A percentile compares a stretch with the other conserved stretches of the same genome.
phyloP scores from a whole-genome alignment of 331 rosid genomes.

The Saraca asoca region DNA sequence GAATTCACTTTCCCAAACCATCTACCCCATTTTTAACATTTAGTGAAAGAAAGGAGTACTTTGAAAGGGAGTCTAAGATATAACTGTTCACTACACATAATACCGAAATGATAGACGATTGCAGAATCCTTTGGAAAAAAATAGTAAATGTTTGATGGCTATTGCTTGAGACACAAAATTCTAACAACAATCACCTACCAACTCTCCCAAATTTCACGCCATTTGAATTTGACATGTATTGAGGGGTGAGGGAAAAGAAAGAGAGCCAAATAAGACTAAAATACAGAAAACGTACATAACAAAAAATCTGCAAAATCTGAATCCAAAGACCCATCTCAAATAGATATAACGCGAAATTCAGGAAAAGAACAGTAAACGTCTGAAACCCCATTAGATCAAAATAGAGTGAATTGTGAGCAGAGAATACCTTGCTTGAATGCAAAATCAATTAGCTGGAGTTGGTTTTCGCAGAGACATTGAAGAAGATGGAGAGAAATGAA shows the following conservation, averaged over 20 bases:
- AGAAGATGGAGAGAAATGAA: not conserved
- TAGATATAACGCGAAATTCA: not conserved
- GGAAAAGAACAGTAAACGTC: not conserved
- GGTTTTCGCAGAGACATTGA: not conserved
- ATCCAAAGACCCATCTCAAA: slow-evolving; percentile 38
- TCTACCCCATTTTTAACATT: slow-evolving; percentile 48
- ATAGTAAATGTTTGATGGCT: slow-evolving; percentile 2
- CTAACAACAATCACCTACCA: slow-evolving; percentile 55
- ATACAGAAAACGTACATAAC: slow-evolving; percentile 9
- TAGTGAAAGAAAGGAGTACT: slow-evolving; percentile 27
- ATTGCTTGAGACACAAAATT: slow-evolving; percentile 51
- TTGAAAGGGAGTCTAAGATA: slow-evolving; percentile 31
- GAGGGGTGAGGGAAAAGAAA: not conserved
- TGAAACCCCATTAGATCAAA: no score
- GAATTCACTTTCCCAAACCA: slow-evolving; percentile 57
- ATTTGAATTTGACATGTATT: slow-evolving; percentile 11
- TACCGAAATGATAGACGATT: not conserved
- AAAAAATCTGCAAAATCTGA: slow-evolving; percentile 28
- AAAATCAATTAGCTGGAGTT: not conserved
- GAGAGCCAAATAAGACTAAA: slow-evolving; percentile 32
- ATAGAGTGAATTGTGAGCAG: no score
- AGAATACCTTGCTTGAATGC: not conserved
- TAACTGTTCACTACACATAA: slow-evolving; percentile 27
- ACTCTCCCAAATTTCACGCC: slow-evolving; percentile 54
- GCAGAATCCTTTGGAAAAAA: slow-evolving; percentile 16